A percentile compares a stretch with the other conserved stretches of the same genome.
Conservation (phyloP, 1,284 basidiomycete genomes). For the Sporisorium graminicola region DNA sequence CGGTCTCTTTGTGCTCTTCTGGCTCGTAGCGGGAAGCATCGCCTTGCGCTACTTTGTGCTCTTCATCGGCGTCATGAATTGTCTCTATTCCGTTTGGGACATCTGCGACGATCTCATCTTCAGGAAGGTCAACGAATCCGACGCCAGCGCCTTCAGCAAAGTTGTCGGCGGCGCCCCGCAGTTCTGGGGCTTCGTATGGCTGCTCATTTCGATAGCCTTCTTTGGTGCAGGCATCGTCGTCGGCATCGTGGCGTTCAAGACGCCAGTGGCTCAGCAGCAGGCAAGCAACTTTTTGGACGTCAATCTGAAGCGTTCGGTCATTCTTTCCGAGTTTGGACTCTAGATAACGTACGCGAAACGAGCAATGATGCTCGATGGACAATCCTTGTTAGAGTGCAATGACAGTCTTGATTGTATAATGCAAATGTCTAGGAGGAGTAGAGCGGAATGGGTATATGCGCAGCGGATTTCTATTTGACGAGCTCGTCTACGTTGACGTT, state of each 20-base stretch:
- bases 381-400: not conserved
- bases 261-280: constrained; percentile 54
- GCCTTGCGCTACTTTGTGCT: constrained; percentile 77
- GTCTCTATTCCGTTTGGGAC: constrained; percentile 63
- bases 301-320: constrained; percentile 28
- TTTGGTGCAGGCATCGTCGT: constrained; percentile 82
- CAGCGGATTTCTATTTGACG: constrained; percentile 21
- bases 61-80: constrained; percentile 77
- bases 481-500: constrained; percentile 53
- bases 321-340: constrained; percentile 4
- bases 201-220: constrained; percentile 82
- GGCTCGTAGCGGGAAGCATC: constrained; percentile 49
- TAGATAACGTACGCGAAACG: constrained; percentile 3
- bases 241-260: constrained; percentile 65
- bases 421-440: not conserved
- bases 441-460: not conserved
- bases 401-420: not conserved
- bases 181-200: constrained; percentile 81
- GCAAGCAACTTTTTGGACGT: constrained; percentile 58
- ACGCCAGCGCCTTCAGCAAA: constrained; percentile 88
- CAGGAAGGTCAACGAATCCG: constrained; percentile 81
- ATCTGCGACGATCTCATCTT: constrained; percentile 82
- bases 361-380: constrained; percentile 6
- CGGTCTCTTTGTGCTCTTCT: constrained; percentile 61
- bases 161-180: constrained; percentile 78